Percentiles rank a stretch among this genome's conserved stretches.
phyloP scores from a whole-genome alignment of 345 rosid species.

The Cardamine resedifolia region DNA sequence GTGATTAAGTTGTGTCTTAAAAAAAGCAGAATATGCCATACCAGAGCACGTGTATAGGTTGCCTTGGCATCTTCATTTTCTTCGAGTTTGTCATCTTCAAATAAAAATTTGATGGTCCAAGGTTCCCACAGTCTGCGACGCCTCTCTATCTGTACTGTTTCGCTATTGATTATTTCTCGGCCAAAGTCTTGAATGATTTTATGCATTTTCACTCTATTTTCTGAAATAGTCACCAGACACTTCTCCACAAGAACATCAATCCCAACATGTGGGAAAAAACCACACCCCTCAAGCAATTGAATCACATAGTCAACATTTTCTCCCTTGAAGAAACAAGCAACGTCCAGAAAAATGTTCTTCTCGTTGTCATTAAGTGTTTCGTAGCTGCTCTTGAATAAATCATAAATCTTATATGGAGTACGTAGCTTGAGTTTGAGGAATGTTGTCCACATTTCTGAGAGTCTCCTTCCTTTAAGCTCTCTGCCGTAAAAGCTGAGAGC shows the following conservation, averaged over 20 bases:
- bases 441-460: not conserved
- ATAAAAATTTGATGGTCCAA: conserved; percentile 5
- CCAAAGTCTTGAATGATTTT: conserved; percentile 33
- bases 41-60: not conserved
- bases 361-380: not conserved
- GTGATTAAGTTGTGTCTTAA: not conserved
- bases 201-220: conserved; percentile 22
- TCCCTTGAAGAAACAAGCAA: conserved; percentile 26
- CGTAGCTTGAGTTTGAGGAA: not conserved
- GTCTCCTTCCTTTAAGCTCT: not conserved
- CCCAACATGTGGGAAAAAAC: conserved; percentile 24
- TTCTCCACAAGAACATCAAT: conserved; percentile 37
- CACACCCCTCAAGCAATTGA: conserved; percentile 27
- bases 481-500: conserved; percentile 21
- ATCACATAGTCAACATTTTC: conserved; percentile 15
- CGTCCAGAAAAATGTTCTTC: conserved; percentile 26
- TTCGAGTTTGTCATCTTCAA: conserved; percentile 12
- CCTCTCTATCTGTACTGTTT: not conserved
- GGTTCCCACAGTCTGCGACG: conserved; percentile 26
- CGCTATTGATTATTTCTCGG: conserved; percentile 17
- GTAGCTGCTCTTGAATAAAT: conserved; percentile 20
- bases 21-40: not conserved
- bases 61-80: not conserved
- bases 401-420: not conserved
- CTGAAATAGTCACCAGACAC: conserved; percentile 19